A percentile compares a stretch with the other conserved stretches of the same genome.
phyloP scores from a whole-genome alignment of 306 rosid genomes.

The Fragaria nilgerrensis region DNA sequence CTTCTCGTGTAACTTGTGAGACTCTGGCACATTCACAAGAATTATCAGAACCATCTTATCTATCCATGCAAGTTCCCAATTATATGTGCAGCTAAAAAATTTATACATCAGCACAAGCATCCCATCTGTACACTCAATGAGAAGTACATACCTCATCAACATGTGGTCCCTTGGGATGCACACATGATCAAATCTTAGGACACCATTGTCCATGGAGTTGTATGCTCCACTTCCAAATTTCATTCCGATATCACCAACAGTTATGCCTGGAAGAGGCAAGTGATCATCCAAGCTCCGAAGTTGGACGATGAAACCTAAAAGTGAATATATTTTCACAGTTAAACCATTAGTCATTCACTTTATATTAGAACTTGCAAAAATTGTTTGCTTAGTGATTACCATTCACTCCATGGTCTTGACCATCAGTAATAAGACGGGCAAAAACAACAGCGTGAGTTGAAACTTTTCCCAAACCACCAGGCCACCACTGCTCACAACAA shows the following conservation, averaged over 20 bases:
- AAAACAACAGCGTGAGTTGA: constrained; percentile 82
- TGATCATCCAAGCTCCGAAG: constrained; percentile 93
- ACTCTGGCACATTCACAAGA: constrained; percentile 54
- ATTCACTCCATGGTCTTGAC: constrained; percentile 73
- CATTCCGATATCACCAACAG: constrained; percentile 90
- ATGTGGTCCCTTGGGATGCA: constrained; percentile 91
- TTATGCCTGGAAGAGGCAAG: constrained; percentile 80
- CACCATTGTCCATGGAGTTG: constrained; percentile 96
- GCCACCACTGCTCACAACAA: constrained; percentile 88
- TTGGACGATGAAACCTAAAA: constrained; percentile 91
- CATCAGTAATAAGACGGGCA: constrained; percentile 80
- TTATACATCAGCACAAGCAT: constrained; percentile 13
- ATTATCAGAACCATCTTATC: constrained; percentile 16
- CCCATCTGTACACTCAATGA: constrained; percentile 4
- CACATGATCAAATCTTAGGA: constrained; percentile 69
- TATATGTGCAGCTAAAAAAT: neutral
- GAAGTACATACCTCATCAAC: constrained; percentile 76
- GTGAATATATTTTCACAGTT: constrained; percentile 17
- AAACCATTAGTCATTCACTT: constrained; percentile 14
- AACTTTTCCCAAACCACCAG: constrained; percentile 95
- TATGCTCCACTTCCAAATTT: constrained; percentile 91
- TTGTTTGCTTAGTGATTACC: constrained; percentile 47
- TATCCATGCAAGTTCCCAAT: neutral
- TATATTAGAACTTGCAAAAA: neutral
- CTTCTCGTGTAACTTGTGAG: constrained; percentile 89